A percentile compares a stretch with the other conserved stretches of the same genome.
These are phyloP conservation scores for Geranium brycei DNA, from an alignment of 345 rosid genomes.

Conservation along the genomic window DNA sequence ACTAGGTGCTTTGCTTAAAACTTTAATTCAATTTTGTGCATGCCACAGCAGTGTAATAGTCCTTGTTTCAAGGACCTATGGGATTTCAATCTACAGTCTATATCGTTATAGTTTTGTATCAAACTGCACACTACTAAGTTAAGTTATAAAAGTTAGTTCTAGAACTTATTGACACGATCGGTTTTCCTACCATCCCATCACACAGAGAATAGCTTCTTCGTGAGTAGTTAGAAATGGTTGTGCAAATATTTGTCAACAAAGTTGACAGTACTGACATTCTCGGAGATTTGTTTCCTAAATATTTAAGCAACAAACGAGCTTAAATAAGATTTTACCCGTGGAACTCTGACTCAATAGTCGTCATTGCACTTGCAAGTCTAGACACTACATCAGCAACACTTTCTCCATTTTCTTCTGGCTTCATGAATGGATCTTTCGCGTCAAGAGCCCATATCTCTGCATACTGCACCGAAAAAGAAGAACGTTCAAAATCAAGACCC, in stretches of 20 bases:
- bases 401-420: slow-evolving; percentile 71
- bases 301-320: slow-evolving; percentile 6
- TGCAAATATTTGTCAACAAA: background rate
- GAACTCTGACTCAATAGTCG: slow-evolving; percentile 48
- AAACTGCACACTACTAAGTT: too few species aligned
- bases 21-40: too few species aligned
- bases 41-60: too few species aligned
- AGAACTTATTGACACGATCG: too few species aligned
- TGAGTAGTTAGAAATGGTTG: too few species aligned
- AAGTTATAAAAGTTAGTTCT: too few species aligned
- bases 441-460: slow-evolving; percentile 76
- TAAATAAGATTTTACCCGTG: slow-evolving; percentile 34
- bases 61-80: too few species aligned
- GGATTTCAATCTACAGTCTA: background rate
- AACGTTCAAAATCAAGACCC: background rate
- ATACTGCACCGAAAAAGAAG: slow-evolving; percentile 30
- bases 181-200: too few species aligned
- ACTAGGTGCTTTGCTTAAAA: too few species aligned
- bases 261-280: background rate
- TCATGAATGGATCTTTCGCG: slow-evolving; percentile 62
- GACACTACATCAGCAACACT: slow-evolving; percentile 71
- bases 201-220: too few species aligned
- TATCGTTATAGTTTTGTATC: background rate
- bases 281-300: background rate
- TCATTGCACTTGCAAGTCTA: slow-evolving; percentile 52